These are phyloP conservation scores for Ogataea hybrid DNA, from an alignment of 1,139 yeast species.

Conservation along the genomic window DNA sequence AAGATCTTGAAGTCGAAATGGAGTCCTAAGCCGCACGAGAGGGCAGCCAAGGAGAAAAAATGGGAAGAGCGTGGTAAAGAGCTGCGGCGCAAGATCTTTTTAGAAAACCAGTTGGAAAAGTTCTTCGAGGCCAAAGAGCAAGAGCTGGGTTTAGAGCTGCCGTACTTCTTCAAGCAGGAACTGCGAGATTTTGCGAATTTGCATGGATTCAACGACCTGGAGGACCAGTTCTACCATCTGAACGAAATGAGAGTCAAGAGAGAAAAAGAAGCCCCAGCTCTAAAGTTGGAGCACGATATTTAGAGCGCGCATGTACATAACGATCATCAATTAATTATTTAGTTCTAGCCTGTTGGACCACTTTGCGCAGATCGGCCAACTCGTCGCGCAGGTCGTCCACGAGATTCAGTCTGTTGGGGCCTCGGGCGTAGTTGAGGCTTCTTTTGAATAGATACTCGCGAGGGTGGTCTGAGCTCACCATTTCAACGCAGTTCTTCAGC, in stretches of 20 bases:
- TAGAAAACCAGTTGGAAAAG: conserved; percentile 24
- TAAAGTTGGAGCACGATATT: neutral
- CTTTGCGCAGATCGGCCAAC: conserved; percentile 19
- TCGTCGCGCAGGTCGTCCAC: conserved; percentile 33
- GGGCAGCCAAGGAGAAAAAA: conserved; percentile 26
- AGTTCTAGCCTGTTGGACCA: conserved; percentile 8
- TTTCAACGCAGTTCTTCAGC: conserved; percentile 39
- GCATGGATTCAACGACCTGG: conserved; percentile 24
- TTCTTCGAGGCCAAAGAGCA: conserved; percentile 29
- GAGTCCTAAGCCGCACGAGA: conserved; percentile 61
- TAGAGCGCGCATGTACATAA: neutral
- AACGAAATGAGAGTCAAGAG: conserved; percentile 24
- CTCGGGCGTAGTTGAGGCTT: conserved; percentile 23
- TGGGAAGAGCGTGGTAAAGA: conserved; percentile 25
- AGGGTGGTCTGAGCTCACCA: conserved; percentile 36
- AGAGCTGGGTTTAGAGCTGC: conserved; percentile 29
- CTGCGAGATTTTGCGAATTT: conserved; percentile 22
- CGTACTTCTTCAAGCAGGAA: conserved; percentile 29
- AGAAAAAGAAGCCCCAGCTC: conserved; percentile 8
- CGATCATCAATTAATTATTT: conserved; percentile 4
- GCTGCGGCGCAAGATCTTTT: conserved; percentile 20
- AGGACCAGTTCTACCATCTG: conserved; percentile 23
- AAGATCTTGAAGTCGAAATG: conserved; percentile 76
- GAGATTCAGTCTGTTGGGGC: conserved; percentile 29
- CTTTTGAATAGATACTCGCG: conserved; percentile 30